Percentiles rank a stretch among this genome's conserved stretches.
Conservation (phyloP, 1,284 basidiomycete species). For the Fereydounia khargensis region DNA sequence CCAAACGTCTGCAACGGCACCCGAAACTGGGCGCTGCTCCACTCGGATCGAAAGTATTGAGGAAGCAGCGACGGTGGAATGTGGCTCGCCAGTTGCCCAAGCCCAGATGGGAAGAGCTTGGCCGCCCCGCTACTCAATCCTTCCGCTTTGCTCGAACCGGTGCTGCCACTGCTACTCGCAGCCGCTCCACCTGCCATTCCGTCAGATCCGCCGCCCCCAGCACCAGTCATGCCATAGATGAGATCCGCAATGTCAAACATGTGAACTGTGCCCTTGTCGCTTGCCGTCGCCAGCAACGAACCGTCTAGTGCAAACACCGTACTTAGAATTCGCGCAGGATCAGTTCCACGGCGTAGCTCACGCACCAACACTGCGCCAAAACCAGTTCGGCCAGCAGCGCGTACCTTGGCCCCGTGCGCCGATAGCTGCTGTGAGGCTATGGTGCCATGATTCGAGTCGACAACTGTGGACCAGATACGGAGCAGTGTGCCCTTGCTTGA, state of each 20-base stretch:
- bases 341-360: conserved; percentile 43
- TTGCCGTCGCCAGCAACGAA: conserved; percentile 34
- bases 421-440: conserved; percentile 1
- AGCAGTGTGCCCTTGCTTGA: conserved; percentile 44
- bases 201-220: too few relatives aligned
- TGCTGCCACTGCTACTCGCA: not conserved
- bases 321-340: conserved; percentile 40
- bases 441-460: too few relatives aligned
- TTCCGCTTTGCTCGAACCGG: not conserved
- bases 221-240: too few relatives aligned
- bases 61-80: conserved; percentile 40
- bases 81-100: conserved; percentile 24
- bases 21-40: conserved; percentile 45
- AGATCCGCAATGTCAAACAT: conserved; percentile 27
- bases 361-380: conserved; percentile 23
- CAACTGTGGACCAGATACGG: conserved; percentile 37
- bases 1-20: conserved; percentile 42
- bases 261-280: conserved; percentile 51
- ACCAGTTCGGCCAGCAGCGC: conserved; percentile 12
- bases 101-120: conserved; percentile 27
- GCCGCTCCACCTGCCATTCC: too few relatives aligned
- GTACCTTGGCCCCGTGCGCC: not conserved
- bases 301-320: conserved; percentile 41
- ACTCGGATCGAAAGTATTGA: conserved; percentile 44
- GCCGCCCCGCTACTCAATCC: conserved; percentile 20